These are phyloP conservation scores for Coniosporium tulheliwenetii DNA, from an alignment of 2,329 filamentous ascomycete genomes.

Conservation along the genomic window DNA sequence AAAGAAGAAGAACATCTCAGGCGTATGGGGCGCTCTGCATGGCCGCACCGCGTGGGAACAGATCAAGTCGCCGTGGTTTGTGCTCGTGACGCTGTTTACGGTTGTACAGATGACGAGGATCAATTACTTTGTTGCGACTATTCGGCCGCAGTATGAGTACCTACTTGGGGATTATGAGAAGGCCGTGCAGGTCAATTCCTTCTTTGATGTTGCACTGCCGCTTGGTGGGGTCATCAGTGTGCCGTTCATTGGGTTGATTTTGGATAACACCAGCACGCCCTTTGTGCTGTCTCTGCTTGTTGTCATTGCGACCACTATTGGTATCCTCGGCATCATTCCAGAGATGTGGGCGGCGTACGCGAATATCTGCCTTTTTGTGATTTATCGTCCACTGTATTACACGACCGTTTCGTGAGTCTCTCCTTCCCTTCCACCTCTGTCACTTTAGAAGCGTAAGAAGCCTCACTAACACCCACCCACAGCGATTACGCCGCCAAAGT, in stretches of 20 bases:
- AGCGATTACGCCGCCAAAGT: constrained; percentile 79
- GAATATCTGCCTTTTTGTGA: constrained; percentile 64
- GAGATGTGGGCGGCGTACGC: constrained; percentile 56
- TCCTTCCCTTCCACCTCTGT: neutral
- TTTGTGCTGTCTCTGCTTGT: constrained; percentile 59
- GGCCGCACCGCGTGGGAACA: constrained; percentile 54
- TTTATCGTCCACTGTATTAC: constrained; percentile 83
- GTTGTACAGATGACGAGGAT: constrained; percentile 43
- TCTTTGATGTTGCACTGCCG: constrained; percentile 77
- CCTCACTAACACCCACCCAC: neutral
- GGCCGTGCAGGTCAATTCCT: constrained; percentile 59
- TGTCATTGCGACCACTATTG: constrained; percentile 55
- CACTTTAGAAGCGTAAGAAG: no score
- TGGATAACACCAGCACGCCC: constrained; percentile 62
- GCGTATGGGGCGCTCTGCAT: constrained; percentile 80
- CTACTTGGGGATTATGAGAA: constrained; percentile 47
- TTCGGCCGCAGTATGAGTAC: constrained; percentile 65
- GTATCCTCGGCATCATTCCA: constrained; percentile 59
- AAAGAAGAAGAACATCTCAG: constrained; percentile 51
- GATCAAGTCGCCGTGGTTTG: constrained; percentile 68
- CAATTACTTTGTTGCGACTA: constrained; percentile 86
- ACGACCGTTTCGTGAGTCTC: constrained; percentile 55
- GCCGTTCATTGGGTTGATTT: constrained; percentile 67
- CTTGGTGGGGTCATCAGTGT: constrained; percentile 72
- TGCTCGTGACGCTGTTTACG: constrained; percentile 70